Evolutionary conservation across 2,329 filamentous ascomycete genomes (phyloP).

Genomic region (Botryotinia convoluta): DNA sequence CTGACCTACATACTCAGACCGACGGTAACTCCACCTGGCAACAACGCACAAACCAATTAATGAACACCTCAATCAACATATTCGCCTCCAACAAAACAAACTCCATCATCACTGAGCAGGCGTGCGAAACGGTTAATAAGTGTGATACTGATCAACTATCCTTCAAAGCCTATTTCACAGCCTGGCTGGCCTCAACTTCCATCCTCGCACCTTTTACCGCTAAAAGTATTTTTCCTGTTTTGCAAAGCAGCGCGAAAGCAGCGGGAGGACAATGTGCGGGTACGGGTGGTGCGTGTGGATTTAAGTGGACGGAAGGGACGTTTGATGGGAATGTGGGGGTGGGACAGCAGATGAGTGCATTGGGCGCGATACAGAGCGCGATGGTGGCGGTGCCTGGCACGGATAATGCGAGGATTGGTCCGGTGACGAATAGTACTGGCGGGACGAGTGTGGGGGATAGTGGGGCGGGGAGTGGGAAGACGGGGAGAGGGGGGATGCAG

Average conservation of each 20-base stretch:
- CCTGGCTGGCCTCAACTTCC: conserved; percentile 60
- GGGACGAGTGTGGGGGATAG: conserved; percentile 42
- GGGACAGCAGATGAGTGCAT: conserved; percentile 68
- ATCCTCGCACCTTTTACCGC: conserved; percentile 62
- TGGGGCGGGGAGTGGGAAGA: conserved; percentile 16
- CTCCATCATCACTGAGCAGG: conserved; percentile 43
- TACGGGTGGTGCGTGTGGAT: conserved; percentile 58
- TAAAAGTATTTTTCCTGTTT: conserved; percentile 50
- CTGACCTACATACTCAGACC: conserved; percentile 26
- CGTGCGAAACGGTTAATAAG: conserved; percentile 56
- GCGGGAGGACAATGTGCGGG: conserved; percentile 58
- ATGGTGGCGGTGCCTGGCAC: conserved; percentile 37
- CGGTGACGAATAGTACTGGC: conserved; percentile 38
- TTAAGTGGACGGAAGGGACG: conserved; percentile 54
- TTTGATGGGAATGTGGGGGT: conserved; percentile 60
- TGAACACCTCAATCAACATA: conserved; percentile 53
- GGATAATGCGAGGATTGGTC: conserved; percentile 31
- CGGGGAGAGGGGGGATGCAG: not conserved
- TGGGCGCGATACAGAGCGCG: conserved; percentile 56
- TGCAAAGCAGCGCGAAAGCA: conserved; percentile 52
- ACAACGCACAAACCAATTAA: conserved; percentile 53
- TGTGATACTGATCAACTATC: conserved; percentile 62
- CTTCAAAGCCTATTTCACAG: conserved; percentile 61
- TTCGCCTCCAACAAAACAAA: conserved; percentile 47
- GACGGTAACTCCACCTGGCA: conserved; percentile 49